These are phyloP conservation scores for Cladophialophora yegresii DNA, from an alignment of 2,329 filamentous ascomycete species.

Conservation along the genomic window DNA sequence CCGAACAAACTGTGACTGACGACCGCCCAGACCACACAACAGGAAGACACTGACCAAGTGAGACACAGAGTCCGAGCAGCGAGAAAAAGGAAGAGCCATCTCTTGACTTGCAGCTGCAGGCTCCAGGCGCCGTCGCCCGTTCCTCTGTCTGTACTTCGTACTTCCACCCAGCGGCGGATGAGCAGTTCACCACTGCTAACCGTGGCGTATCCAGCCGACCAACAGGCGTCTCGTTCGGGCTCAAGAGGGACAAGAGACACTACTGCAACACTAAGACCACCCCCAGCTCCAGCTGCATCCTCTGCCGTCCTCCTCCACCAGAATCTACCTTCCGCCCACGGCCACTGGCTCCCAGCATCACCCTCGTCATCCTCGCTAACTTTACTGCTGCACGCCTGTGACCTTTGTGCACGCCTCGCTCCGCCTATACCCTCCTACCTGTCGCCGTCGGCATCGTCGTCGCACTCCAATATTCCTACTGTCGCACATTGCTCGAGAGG, in stretches of 20 bases:
- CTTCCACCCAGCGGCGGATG: neutral
- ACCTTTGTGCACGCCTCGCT: conserved; percentile 23
- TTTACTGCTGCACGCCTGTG: conserved; percentile 32
- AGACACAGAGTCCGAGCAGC: conserved; percentile 2
- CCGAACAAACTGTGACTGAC: neutral
- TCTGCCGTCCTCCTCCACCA: conserved; percentile 31
- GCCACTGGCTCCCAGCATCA: conserved; percentile 23
- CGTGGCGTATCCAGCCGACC: conserved; percentile 22
- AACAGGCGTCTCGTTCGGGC: conserved; percentile 22
- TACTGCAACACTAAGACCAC: conserved; percentile 18
- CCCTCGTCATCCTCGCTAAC: conserved; percentile 32
- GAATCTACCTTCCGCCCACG: conserved; percentile 22
- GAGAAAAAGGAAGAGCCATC: conserved; percentile 5
- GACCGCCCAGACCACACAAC: neutral
- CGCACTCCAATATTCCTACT: conserved; percentile 27
- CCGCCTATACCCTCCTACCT: conserved; percentile 11
- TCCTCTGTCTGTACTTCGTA: conserved; percentile 15
- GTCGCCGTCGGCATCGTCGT: conserved; percentile 26
- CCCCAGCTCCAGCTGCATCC: conserved; percentile 29
- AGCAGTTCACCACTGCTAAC: conserved; percentile 5
- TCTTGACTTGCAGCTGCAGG: conserved; percentile 26
- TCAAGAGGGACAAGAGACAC: conserved; percentile 11
- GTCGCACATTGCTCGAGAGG: conserved; percentile 25
- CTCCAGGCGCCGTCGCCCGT: conserved; percentile 23
- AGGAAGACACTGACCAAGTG: neutral